A percentile compares a stretch with the other conserved stretches of the same genome.
phyloP scores from a whole-genome alignment of 2,329 filamentous ascomycete genomes.

The Allantophomopsis lycopodina region DNA sequence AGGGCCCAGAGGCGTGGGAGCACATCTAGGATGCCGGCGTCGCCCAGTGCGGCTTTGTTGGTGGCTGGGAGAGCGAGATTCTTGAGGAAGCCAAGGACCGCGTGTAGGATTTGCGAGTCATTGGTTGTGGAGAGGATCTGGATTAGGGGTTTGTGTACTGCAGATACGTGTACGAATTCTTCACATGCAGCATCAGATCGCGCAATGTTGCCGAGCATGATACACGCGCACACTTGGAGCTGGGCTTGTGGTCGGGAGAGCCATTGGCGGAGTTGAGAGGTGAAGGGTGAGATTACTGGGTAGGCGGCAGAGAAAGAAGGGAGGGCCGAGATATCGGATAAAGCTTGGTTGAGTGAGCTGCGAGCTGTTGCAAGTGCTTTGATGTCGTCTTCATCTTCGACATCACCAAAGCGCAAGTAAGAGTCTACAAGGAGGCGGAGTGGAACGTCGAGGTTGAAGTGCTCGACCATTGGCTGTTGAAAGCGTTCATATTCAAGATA shows the following conservation, averaged over 20 bases:
- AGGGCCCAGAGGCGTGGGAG: constrained; percentile 40
- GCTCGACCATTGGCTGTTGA: constrained; percentile 30
- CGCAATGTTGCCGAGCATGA: constrained; percentile 46
- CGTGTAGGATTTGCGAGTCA: constrained; percentile 39
- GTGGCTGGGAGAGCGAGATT: constrained; percentile 44
- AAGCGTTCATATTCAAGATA: constrained; percentile 40
- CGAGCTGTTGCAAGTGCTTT: constrained; percentile 34
- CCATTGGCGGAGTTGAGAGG: constrained; percentile 31
- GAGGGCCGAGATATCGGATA: constrained; percentile 36
- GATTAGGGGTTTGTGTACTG: constrained; percentile 29
- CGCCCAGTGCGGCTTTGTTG: constrained; percentile 38
- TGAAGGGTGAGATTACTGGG: constrained; percentile 27
- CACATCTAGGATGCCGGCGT: constrained; percentile 28
- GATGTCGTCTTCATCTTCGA: constrained; percentile 27
- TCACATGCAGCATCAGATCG: constrained; percentile 40
- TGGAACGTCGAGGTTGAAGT: constrained; percentile 23
- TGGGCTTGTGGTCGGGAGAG: constrained; percentile 23
- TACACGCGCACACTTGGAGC: constrained; percentile 42
- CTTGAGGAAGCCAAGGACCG: constrained; percentile 45
- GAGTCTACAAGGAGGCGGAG: constrained; percentile 33
- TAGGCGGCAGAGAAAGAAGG: constrained; percentile 29
- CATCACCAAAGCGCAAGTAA: constrained; percentile 26
- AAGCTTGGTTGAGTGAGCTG: constrained; percentile 32
- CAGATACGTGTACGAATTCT: constrained; percentile 31
- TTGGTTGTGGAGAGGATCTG: constrained; percentile 26